Evolutionary conservation across 371 early-diverging fungal genomes (phyloP).

Genomic region (Umbelopsis sp.): DNA sequence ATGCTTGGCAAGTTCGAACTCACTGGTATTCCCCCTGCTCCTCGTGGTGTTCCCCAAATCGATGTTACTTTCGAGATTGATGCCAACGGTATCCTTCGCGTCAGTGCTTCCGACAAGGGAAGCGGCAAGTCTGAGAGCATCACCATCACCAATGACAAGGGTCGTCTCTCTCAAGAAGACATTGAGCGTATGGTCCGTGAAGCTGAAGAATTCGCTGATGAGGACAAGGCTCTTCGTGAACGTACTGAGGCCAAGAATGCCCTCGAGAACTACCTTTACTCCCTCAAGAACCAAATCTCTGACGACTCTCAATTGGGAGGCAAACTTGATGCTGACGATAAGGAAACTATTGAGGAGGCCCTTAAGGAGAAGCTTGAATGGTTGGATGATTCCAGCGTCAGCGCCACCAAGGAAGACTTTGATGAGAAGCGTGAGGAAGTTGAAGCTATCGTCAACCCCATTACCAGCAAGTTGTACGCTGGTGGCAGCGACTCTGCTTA

Average conservation of each 20-base stretch:
- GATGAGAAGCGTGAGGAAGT: constrained; percentile 85
- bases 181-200: constrained; percentile 88
- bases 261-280: constrained; percentile 86
- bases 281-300: constrained; percentile 78
- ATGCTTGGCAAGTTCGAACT: constrained; percentile 86
- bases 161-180: constrained; percentile 86
- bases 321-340: constrained; percentile 69
- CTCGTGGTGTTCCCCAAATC: constrained; percentile 90
- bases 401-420: constrained; percentile 75
- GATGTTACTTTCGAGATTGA: constrained; percentile 92
- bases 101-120: constrained; percentile 84
- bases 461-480: constrained; percentile 82
- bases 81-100: constrained; percentile 89
- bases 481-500: constrained; percentile 50
- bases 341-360: constrained; percentile 63
- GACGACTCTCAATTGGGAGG: constrained; percentile 68
- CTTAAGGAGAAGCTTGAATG: constrained; percentile 77
- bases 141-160: constrained; percentile 91
- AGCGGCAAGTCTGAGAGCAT: constrained; percentile 83
- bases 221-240: constrained; percentile 81
- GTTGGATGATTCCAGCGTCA: constrained; percentile 70
- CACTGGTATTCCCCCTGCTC: constrained; percentile 83
- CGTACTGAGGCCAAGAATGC: constrained; percentile 82
- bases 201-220: constrained; percentile 85
- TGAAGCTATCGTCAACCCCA: constrained; percentile 87